phyloP scores from a whole-genome alignment of 495 filamentous ascomycete species.

The Neurospora africana region DNA sequence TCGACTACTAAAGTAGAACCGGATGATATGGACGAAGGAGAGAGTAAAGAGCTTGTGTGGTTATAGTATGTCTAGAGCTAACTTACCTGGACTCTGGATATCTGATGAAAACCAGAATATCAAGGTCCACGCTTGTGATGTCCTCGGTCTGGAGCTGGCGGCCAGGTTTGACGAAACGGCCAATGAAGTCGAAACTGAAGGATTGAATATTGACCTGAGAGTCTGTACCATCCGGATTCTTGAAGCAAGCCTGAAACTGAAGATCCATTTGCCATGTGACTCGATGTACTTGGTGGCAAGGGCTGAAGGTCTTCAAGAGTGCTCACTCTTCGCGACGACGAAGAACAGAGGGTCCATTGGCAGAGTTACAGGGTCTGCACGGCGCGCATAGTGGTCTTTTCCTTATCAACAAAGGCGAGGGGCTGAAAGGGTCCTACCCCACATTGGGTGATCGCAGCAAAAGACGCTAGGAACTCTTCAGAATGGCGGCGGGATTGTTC shows the following conservation, averaged over 20 bases:
- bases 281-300: background rate
- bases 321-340: no score
- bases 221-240: background rate
- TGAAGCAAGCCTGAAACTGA: conserved; percentile 29
- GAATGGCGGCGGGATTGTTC: background rate
- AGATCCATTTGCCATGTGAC: conserved; percentile 3
- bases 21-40: background rate
- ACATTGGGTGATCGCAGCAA: background rate
- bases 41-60: background rate
- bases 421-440: background rate
- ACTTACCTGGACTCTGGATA: background rate
- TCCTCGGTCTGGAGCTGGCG: background rate
- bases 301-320: background rate
- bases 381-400: background rate
- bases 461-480: background rate
- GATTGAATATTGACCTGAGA: background rate
- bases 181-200: background rate
- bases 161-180: background rate
- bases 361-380: background rate
- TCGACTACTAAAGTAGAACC: background rate
- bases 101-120: background rate
- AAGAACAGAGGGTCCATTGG: background rate
- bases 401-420: background rate
- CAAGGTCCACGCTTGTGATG: background rate
- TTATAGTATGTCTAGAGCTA: background rate